These are phyloP conservation scores for Imleria badia DNA, from an alignment of 768 basidiomycete species.

Conservation along the genomic window DNA sequence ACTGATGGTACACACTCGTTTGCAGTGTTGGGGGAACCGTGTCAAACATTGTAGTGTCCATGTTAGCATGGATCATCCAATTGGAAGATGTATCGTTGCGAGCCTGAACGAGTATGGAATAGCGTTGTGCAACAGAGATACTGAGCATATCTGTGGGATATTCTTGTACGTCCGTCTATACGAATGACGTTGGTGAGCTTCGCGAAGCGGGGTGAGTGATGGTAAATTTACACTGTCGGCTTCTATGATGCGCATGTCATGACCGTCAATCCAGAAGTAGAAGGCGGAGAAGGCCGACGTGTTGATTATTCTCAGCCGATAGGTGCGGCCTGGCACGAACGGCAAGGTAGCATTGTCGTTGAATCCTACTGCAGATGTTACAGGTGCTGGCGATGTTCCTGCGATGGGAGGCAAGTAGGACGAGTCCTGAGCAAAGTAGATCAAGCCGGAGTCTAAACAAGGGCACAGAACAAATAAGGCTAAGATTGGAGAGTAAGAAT, in stretches of 20 bases:
- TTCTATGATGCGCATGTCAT: slow-evolving; percentile 82
- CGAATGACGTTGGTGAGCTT: background rate
- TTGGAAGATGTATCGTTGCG: slow-evolving; percentile 82
- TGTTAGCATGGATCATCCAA: slow-evolving; percentile 89
- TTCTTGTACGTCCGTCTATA: slow-evolving; percentile 73
- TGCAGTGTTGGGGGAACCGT: slow-evolving; percentile 66
- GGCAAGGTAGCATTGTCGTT: slow-evolving; percentile 84
- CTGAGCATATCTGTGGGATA: slow-evolving; percentile 69
- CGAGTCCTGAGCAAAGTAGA: slow-evolving; percentile 80
- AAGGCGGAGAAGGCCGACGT: slow-evolving; percentile 72
- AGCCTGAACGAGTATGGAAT: slow-evolving; percentile 89
- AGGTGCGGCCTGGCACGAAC: slow-evolving; percentile 84
- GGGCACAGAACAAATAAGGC: too few species aligned
- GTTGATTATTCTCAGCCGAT: slow-evolving; percentile 87
- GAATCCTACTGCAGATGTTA: slow-evolving; percentile 67
- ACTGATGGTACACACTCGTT: slow-evolving; percentile 53
- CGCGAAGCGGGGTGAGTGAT: background rate
- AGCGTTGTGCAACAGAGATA: slow-evolving; percentile 86
- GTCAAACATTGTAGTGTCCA: slow-evolving; percentile 92
- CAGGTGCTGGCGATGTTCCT: slow-evolving; percentile 45
- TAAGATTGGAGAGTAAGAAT: background rate
- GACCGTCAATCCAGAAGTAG: slow-evolving; percentile 89
- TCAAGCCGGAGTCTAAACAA: slow-evolving; percentile 70
- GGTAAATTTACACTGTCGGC: slow-evolving; percentile 66
- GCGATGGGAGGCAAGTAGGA: slow-evolving; percentile 63